A percentile compares a stretch with the other conserved stretches of the same genome.
Conservation (phyloP, 352 stramenopile genomes). For the Phytophthora tentaculata region DNA sequence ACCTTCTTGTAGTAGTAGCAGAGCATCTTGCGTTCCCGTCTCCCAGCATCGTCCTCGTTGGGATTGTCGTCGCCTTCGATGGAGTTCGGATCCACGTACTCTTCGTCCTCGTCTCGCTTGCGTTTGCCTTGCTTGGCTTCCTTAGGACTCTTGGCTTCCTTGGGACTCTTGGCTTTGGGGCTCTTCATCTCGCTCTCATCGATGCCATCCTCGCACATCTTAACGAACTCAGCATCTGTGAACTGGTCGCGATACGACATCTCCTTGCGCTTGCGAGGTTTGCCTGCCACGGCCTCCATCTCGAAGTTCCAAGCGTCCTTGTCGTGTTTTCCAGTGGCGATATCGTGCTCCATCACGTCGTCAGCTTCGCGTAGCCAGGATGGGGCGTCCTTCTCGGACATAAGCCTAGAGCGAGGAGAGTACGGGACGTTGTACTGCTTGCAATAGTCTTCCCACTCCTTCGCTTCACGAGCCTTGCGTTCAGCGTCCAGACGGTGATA, state of each 20-base stretch:
- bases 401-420: slow-evolving; percentile 61
- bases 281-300: slow-evolving; percentile 46
- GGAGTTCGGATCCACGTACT: slow-evolving; percentile 23
- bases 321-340: slow-evolving; percentile 58
- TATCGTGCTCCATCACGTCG: slow-evolving; percentile 61
- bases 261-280: slow-evolving; percentile 80
- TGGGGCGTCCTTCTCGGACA: slow-evolving; percentile 69
- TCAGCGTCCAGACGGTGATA: slow-evolving; percentile 81
- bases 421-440: slow-evolving; percentile 58
- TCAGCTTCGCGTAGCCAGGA: slow-evolving; percentile 81
- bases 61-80: slow-evolving; percentile 40
- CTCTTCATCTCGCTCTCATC: slow-evolving; percentile 48
- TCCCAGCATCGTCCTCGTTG: slow-evolving; percentile 53
- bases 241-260: slow-evolving; percentile 89
- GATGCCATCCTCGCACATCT: slow-evolving; percentile 88
- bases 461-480: slow-evolving; percentile 61
- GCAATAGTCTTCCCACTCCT: slow-evolving; percentile 74
- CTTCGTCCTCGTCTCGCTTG: slow-evolving; percentile 46
- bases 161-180: slow-evolving; percentile 30
- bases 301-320: slow-evolving; percentile 74
- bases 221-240: slow-evolving; percentile 87
- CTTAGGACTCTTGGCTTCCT: slow-evolving; percentile 32
- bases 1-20: slow-evolving; percentile 88
- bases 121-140: slow-evolving; percentile 25
- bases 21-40: slow-evolving; percentile 66